Evolutionary conservation across 2,329 filamentous ascomycete species (phyloP).

Genomic region (Botrytis pseudocinerea): DNA sequence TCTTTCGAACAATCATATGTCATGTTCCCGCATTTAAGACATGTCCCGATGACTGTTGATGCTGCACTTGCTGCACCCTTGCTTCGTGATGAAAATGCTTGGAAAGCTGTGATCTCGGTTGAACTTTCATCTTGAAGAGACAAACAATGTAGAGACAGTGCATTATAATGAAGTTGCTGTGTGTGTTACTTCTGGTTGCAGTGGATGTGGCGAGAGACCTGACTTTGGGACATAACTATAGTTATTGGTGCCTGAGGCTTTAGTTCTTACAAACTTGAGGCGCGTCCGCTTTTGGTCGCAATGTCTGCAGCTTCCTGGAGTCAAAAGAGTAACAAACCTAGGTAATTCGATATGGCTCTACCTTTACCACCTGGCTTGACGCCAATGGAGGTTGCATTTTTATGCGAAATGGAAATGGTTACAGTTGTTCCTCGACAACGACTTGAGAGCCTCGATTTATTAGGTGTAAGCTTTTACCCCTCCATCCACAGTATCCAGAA

Average conservation of each 20-base stretch:
- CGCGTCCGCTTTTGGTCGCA: background rate
- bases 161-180: no score
- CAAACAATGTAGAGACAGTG: background rate
- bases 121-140: background rate
- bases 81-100: background rate
- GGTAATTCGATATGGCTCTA: constrained; percentile 37
- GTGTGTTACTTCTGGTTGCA: background rate
- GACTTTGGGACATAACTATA: background rate
- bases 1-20: background rate
- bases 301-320: background rate
- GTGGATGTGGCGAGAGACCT: background rate
- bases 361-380: constrained; percentile 57
- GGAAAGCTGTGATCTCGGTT: background rate
- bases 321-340: background rate
- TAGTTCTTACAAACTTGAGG: background rate
- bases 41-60: background rate
- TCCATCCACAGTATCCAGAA: constrained; percentile 15
- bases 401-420: constrained; percentile 97
- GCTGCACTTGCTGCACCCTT: background rate
- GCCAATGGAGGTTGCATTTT: constrained; percentile 85
- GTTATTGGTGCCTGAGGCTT: background rate
- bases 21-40: background rate
- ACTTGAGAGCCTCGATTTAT: constrained; percentile 79
- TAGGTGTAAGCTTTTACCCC: constrained; percentile 65
- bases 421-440: constrained; percentile 89